A percentile compares a stretch with the other conserved stretches of the same genome.
phyloP scores from a whole-genome alignment of 2,329 filamentous ascomycete species.

The Colletotrichum horii region DNA sequence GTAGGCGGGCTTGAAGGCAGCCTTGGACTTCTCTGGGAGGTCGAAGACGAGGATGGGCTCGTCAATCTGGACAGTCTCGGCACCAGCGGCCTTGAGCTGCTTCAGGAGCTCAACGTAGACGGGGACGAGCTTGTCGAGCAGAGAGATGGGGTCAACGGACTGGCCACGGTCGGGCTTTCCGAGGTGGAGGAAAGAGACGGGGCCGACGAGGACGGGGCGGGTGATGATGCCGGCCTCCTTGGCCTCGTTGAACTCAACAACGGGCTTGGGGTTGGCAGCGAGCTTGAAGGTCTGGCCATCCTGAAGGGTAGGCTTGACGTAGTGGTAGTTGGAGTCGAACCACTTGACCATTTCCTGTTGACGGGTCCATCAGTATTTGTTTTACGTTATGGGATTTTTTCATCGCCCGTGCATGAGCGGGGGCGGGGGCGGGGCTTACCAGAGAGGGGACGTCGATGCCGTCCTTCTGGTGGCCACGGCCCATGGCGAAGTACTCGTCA shows the following conservation, averaged over 20 bases:
- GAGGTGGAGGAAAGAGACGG: constrained; percentile 96
- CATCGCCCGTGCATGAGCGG: constrained; percentile 38
- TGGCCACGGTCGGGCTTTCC: constrained; percentile 98
- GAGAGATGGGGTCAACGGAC: constrained; percentile 89
- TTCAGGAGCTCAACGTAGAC: constrained; percentile 92
- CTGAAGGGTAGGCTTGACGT: constrained; percentile 98
- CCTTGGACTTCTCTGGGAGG: constrained; percentile 87
- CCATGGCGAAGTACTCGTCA: constrained; percentile 99
- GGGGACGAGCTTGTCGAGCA: constrained; percentile 91
- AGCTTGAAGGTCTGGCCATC: constrained; percentile 97
- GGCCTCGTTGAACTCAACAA: constrained; percentile 92
- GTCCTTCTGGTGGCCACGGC: constrained; percentile 95
- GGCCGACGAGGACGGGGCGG: constrained; percentile 92
- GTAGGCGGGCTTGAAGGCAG: constrained; percentile 97
- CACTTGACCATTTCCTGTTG: constrained; percentile 95
- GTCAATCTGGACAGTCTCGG: constrained; percentile 96
- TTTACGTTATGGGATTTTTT: constrained; percentile 32
- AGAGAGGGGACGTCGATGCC: constrained; percentile 90
- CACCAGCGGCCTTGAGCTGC: constrained; percentile 95
- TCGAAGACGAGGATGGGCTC: constrained; percentile 98
- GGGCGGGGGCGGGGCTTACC: constrained; percentile 27
- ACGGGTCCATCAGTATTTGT: constrained; percentile 2
- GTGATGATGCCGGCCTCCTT: constrained; percentile 95
- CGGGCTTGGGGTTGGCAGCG: constrained; percentile 85
- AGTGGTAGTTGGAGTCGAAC: constrained; percentile 99